Percentiles rank a stretch among this genome's conserved stretches.
These are phyloP conservation scores for Trypanosoma melophagium DNA, from an alignment of 208 protist species.

Conservation along the genomic window DNA sequence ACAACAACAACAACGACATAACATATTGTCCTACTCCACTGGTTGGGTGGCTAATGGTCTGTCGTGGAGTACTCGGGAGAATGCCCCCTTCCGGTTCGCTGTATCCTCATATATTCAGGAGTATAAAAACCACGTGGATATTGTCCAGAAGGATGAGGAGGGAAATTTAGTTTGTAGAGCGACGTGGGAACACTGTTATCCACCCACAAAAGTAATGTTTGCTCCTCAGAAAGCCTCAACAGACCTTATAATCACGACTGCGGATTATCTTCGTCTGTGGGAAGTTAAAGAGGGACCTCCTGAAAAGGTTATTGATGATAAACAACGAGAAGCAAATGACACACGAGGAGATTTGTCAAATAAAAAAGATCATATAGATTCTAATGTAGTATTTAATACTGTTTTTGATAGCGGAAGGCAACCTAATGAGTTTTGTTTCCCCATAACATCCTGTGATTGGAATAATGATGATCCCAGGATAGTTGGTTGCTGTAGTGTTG, in stretches of 20 bases:
- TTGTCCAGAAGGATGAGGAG: conserved; percentile 80
- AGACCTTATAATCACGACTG: conserved; percentile 97
- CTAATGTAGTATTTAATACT: conserved; percentile 88
- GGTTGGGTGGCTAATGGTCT: conserved; percentile 96
- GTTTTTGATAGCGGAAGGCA: conserved; percentile 82
- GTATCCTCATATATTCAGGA: conserved; percentile 95
- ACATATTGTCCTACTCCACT: conserved; percentile 88
- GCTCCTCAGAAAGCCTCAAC: conserved; percentile 68
- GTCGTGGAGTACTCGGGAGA: conserved; percentile 81
- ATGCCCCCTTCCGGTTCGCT: conserved; percentile 88
- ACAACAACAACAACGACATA: conserved; percentile 39
- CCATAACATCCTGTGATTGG: conserved; percentile 99
- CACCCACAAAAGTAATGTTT: conserved; percentile 97
- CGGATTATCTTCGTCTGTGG: conserved; percentile 99
- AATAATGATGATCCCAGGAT: conserved; percentile 95
- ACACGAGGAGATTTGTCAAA: conserved; percentile 9
- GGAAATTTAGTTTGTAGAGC: conserved; percentile 63
- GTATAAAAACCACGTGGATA: conserved; percentile 95
- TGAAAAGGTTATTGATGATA: conserved; percentile 16
- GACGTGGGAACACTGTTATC: conserved; percentile 96
- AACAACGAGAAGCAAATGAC: conserved; percentile 16
- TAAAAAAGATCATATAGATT: conserved; percentile 47
- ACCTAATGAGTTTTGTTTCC: conserved; percentile 97
- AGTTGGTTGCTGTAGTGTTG: conserved; percentile 97
- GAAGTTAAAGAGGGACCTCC: conserved; percentile 65